Conservation (phyloP, 805 yeast genomes). For the Brettanomyces bruxellensis region DNA sequence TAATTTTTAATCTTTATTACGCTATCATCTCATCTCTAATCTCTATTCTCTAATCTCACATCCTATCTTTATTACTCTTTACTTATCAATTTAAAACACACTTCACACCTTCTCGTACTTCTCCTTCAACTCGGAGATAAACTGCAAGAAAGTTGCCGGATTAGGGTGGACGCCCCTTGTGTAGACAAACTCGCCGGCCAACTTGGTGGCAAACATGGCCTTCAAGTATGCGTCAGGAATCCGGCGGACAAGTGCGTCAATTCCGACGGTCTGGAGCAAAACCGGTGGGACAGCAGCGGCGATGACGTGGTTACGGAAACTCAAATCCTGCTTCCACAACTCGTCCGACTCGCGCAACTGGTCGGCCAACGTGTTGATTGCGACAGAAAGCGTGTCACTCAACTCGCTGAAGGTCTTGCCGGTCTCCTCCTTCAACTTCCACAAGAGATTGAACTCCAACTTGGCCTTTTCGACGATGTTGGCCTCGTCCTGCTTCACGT, state of each 20-base stretch:
- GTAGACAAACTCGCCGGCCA: constrained; percentile 81
- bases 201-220: constrained; percentile 80
- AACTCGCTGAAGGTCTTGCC: constrained; percentile 57
- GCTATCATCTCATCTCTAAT: too few species aligned
- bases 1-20: too few species aligned
- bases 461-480: constrained; percentile 71
- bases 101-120: constrained; percentile 10
- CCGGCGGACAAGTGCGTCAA: constrained; percentile 57
- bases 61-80: too few species aligned
- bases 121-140: constrained; percentile 50
- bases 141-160: constrained; percentile 69
- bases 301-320: constrained; percentile 70
- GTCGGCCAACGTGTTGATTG: constrained; percentile 62
- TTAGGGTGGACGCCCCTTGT: constrained; percentile 72
- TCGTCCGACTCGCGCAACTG: constrained; percentile 72
- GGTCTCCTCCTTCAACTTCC: constrained; percentile 63
- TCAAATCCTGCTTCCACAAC: constrained; percentile 73
- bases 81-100: too few species aligned
- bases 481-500: constrained; percentile 76
- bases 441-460: constrained; percentile 76
- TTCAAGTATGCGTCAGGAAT: constrained; percentile 84
- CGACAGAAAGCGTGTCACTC: constrained; percentile 61
- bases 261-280: constrained; percentile 55
- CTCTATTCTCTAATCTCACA: too few species aligned
- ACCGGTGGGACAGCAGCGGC: constrained; percentile 69